phyloP scores from a whole-genome alignment of 768 basidiomycete genomes.

The Hygrocybe punicea region DNA sequence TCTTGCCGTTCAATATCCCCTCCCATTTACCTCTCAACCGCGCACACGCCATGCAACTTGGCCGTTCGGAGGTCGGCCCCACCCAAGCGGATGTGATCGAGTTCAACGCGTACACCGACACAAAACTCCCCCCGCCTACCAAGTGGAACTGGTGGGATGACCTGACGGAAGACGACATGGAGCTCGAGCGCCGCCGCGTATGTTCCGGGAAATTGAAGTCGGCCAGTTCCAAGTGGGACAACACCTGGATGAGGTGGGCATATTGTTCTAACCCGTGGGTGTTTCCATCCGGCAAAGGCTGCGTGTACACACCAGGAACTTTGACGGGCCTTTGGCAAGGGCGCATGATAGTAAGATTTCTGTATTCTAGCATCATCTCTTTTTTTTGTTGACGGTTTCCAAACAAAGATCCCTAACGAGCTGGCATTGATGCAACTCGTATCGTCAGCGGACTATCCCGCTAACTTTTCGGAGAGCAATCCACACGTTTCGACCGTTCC shows the following conservation, averaged over 20 bases:
- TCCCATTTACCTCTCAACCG: slow-evolving; percentile 33
- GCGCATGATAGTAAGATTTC: slow-evolving; percentile 51
- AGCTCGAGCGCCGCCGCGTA: not conserved
- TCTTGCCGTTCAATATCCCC: slow-evolving; percentile 43
- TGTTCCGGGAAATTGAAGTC: not conserved
- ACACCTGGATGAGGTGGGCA: slow-evolving; percentile 23
- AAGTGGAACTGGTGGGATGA: slow-evolving; percentile 9
- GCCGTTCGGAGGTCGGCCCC: slow-evolving; percentile 31
- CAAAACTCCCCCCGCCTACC: slow-evolving; percentile 25
- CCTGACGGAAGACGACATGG: not conserved
- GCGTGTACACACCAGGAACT: slow-evolving; percentile 48
- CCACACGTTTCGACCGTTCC: slow-evolving; percentile 44
- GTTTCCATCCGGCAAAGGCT: slow-evolving; percentile 28
- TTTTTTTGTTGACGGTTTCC: slow-evolving; percentile 1
- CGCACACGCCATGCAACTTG: slow-evolving; percentile 21
- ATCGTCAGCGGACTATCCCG: slow-evolving; percentile 19
- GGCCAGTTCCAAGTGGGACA: slow-evolving; percentile 7
- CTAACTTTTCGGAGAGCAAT: slow-evolving; percentile 31
- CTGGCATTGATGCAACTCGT: slow-evolving; percentile 28
- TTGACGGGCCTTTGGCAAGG: slow-evolving; percentile 63
- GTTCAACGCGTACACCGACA: slow-evolving; percentile 44
- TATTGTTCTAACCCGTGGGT: slow-evolving; percentile 39
- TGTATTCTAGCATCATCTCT: slow-evolving; percentile 2
- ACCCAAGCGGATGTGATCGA: slow-evolving; percentile 62
- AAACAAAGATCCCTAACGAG: slow-evolving; percentile 33